Conservation (phyloP, 1,284 basidiomycete genomes). For the Spongiforma sp. region DNA sequence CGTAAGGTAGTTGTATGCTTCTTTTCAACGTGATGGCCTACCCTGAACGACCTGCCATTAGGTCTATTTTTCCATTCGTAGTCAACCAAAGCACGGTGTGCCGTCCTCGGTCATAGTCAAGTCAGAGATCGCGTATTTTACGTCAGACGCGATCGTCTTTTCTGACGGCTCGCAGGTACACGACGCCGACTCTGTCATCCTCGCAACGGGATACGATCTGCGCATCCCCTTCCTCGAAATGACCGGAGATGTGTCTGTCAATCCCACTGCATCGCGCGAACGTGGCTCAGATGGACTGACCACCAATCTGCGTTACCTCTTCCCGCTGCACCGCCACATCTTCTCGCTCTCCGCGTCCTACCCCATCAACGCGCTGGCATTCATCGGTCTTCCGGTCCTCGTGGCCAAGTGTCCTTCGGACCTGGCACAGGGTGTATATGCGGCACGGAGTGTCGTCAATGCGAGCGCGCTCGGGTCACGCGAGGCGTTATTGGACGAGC, state of each 20-base stretch:
- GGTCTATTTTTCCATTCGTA: slow-evolving; percentile 51
- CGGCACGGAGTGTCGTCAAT: slow-evolving; percentile 50
- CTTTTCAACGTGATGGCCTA: not conserved
- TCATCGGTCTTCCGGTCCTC: slow-evolving; percentile 53
- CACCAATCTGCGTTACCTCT: slow-evolving; percentile 59
- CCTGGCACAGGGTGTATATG: slow-evolving; percentile 54
- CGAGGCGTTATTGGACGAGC: slow-evolving; percentile 44
- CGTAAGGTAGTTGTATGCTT: slow-evolving; percentile 43
- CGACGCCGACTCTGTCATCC: slow-evolving; percentile 53
- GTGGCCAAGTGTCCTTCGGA: slow-evolving; percentile 57
- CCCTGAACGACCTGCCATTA: slow-evolving; percentile 18
- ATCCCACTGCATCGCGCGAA: slow-evolving; percentile 29
- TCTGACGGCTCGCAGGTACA: slow-evolving; percentile 45
- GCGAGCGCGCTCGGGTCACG: slow-evolving; percentile 46
- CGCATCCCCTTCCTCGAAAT: slow-evolving; percentile 56
- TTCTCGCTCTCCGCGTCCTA: slow-evolving; percentile 52
- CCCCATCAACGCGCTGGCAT: slow-evolving; percentile 57
- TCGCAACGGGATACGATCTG: slow-evolving; percentile 61
- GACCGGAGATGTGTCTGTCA: slow-evolving; percentile 38
- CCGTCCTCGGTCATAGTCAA: slow-evolving; percentile 40
- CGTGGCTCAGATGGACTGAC: slow-evolving; percentile 41
- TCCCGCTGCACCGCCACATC: slow-evolving; percentile 58
- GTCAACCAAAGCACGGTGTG: slow-evolving; percentile 24
- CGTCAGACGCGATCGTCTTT: slow-evolving; percentile 48
- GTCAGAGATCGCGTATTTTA: slow-evolving; percentile 56